phyloP scores from a whole-genome alignment of 805 yeast species.

The Monosporozyma aerobia region DNA sequence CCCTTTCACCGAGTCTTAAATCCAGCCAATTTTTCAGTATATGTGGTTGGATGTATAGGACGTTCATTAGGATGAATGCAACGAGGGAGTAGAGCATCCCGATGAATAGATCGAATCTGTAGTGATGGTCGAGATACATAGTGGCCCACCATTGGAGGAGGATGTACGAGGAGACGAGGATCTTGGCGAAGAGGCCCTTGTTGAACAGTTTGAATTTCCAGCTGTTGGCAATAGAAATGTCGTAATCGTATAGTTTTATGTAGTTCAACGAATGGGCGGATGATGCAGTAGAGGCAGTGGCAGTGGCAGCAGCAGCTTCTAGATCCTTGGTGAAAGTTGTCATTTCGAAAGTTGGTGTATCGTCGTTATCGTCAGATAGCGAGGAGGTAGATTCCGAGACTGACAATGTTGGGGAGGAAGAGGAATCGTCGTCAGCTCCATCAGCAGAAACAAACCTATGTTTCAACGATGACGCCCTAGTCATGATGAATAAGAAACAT shows the following conservation, averaged over 20 bases:
- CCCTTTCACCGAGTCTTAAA: constrained; percentile 29
- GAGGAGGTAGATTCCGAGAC: constrained; percentile 3
- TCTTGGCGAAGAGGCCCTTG: constrained; percentile 21
- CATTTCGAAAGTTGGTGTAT: background rate
- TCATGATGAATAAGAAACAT: constrained; percentile 36
- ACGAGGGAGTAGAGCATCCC: constrained; percentile 46
- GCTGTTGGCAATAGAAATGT: constrained; percentile 5
- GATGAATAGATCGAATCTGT: constrained; percentile 50
- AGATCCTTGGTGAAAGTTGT: background rate
- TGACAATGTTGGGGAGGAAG: constrained; percentile 3
- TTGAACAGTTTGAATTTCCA: constrained; percentile 21
- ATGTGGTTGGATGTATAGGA: constrained; percentile 30
- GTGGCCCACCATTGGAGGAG: constrained; percentile 67
- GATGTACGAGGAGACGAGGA: constrained; percentile 37
- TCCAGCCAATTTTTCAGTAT: constrained; percentile 27
- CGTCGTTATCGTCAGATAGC: background rate
- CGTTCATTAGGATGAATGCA: constrained; percentile 35
- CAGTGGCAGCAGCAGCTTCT: background rate
- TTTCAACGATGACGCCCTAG: constrained; percentile 23
- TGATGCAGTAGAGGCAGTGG: too few relatives aligned
- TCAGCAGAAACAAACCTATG: constrained; percentile 10
- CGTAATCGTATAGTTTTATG: constrained; percentile 11
- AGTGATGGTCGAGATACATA: constrained; percentile 65
- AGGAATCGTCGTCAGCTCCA: constrained; percentile 1
- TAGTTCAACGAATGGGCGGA: background rate